Evolutionary conservation across 129 eudicot genomes (phyloP).

Genomic region (Flaveria trinervia): DNA sequence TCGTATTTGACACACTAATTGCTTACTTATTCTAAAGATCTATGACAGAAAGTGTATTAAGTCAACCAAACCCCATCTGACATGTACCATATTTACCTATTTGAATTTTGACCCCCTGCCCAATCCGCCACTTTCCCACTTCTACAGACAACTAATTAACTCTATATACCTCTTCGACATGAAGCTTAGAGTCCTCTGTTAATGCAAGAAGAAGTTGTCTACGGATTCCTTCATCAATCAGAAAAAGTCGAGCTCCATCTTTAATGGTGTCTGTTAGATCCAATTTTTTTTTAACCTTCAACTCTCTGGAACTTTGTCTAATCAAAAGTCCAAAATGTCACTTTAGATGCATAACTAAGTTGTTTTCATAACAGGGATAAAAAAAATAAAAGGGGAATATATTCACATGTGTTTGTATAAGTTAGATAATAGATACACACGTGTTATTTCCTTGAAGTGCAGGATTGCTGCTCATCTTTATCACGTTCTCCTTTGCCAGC

Average conservation of each 20-base stretch:
- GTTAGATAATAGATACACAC: constrained; percentile 37
- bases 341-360: constrained; percentile 6
- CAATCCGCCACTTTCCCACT: background rate
- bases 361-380: background rate
- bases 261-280: constrained; percentile 97
- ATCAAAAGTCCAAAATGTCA: background rate
- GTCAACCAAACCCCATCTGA: background rate
- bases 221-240: constrained; percentile 92
- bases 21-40: background rate
- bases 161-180: constrained; percentile 73
- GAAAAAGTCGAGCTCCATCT: constrained; percentile 86
- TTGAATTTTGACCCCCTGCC: background rate
- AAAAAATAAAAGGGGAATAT: background rate
- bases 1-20: background rate
- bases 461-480: constrained; percentile 89
- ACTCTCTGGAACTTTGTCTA: constrained; percentile 48
- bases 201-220: constrained; percentile 95
- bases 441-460: constrained; percentile 64
- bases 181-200: constrained; percentile 96
- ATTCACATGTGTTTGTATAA: background rate
- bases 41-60: background rate
- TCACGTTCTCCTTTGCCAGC: constrained; percentile 90
- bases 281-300: constrained; percentile 55
- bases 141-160: background rate
- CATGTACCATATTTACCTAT: background rate